Conservation (phyloP, 1,284 basidiomycete species). For the Puccinia triticina region DNA sequence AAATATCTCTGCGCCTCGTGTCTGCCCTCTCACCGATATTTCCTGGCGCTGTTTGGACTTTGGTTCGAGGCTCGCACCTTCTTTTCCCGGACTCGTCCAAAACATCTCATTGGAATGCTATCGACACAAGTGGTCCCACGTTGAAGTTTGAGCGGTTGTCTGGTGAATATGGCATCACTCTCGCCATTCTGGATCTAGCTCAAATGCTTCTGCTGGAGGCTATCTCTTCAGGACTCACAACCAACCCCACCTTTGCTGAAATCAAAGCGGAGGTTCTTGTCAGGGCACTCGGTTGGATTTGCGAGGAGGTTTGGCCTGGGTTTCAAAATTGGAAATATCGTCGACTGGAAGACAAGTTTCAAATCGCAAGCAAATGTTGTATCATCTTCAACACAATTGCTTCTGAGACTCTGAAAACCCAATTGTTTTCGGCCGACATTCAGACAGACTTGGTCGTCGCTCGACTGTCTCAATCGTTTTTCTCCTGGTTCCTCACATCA, state of each 20-base stretch:
- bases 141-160: constrained; percentile 38
- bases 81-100: constrained; percentile 47
- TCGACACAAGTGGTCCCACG: constrained; percentile 13
- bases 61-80: constrained; percentile 38
- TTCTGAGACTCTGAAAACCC: constrained; percentile 42
- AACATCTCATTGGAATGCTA: constrained; percentile 26
- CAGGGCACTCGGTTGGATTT: constrained; percentile 43
- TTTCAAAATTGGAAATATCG: constrained; percentile 52
- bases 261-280: constrained; percentile 46
- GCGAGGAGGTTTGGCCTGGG: constrained; percentile 50
- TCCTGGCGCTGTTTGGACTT: constrained; percentile 49
- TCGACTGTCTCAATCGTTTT: constrained; percentile 26
- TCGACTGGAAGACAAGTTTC: constrained; percentile 46
- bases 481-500: constrained; percentile 40
- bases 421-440: constrained; percentile 14
- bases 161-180: constrained; percentile 49
- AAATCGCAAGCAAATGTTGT: constrained; percentile 42
- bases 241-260: constrained; percentile 44
- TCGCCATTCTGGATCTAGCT: constrained; percentile 43
- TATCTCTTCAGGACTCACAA: constrained; percentile 34
- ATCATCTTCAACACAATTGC: constrained; percentile 40
- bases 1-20: constrained; percentile 44
- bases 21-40: constrained; percentile 47
- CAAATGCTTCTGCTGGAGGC: constrained; percentile 46
- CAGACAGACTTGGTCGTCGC: constrained; percentile 40